Evolutionary conservation across 163 green algal species (phyloP).

Genomic region (Chlamydomonas reinhardtii): DNA sequence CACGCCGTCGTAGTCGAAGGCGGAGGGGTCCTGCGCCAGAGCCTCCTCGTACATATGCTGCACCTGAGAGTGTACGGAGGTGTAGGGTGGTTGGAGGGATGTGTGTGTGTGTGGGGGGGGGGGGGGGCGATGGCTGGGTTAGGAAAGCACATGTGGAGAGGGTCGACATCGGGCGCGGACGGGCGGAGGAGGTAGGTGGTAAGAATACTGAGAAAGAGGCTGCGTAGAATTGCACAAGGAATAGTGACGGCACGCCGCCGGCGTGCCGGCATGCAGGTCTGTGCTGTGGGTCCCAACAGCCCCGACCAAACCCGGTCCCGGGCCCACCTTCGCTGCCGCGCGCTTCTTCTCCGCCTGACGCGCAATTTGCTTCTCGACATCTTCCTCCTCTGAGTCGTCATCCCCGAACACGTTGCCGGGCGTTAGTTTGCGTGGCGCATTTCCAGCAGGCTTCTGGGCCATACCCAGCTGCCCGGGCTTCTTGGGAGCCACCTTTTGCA

Average conservation of each 20-base stretch:
- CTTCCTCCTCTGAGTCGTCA: slow-evolving; percentile 74
- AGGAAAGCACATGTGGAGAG: too few species aligned
- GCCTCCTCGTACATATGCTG: slow-evolving; percentile 86
- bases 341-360: slow-evolving; percentile 81
- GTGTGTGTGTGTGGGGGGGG: too few species aligned
- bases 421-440: background rate
- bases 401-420: slow-evolving; percentile 71
- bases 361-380: slow-evolving; percentile 73
- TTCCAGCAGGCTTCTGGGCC: background rate
- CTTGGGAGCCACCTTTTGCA: slow-evolving; percentile 61
- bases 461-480: slow-evolving; percentile 35
- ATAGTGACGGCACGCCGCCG: too few species aligned
- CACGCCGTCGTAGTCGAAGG: slow-evolving; percentile 96
- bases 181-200: too few species aligned
- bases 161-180: too few species aligned
- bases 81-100: too few species aligned
- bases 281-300: too few species aligned
- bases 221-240: too few species aligned
- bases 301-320: too few species aligned
- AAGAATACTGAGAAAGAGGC: too few species aligned
- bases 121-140: too few species aligned
- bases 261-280: too few species aligned
- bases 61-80: slow-evolving; percentile 67
- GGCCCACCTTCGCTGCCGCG: slow-evolving; percentile 78
- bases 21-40: slow-evolving; percentile 87